Conservation (phyloP, 2,329 filamentous ascomycete genomes). For the Talaromyces sp. region DNA sequence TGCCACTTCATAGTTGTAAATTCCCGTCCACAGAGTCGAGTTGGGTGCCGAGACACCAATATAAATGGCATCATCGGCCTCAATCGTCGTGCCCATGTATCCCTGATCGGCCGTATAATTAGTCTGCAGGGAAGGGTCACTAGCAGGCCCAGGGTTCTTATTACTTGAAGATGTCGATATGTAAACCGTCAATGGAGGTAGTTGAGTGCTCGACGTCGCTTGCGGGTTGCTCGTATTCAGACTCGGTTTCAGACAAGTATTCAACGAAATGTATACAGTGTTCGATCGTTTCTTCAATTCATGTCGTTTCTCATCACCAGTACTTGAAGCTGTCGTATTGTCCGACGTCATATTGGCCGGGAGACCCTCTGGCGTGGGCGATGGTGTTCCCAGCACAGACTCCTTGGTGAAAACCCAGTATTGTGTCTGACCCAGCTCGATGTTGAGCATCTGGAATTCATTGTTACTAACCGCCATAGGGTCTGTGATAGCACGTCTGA, state of each 20-base stretch:
- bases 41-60: conserved; percentile 72
- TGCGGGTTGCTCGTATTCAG: conserved; percentile 46
- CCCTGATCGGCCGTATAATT: conserved; percentile 61
- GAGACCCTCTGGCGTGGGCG: conserved; percentile 33
- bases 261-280: conserved; percentile 76
- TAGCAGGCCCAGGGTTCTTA: conserved; percentile 62
- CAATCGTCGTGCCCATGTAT: conserved; percentile 63
- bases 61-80: conserved; percentile 65
- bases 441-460: conserved; percentile 55
- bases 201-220: conserved; percentile 32
- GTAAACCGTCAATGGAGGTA: conserved; percentile 75
- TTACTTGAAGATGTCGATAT: conserved; percentile 66
- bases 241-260: conserved; percentile 75
- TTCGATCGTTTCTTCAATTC: conserved; percentile 22
- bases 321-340: neutral
- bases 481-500: conserved; percentile 22
- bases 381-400: conserved; percentile 49
- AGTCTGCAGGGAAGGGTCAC: conserved; percentile 40
- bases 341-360: conserved; percentile 23
- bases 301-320: conserved; percentile 21
- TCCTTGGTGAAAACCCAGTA: conserved; percentile 62
- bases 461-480: conserved; percentile 62
- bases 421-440: conserved; percentile 60
- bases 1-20: conserved; percentile 78
- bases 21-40: conserved; percentile 59